Evolutionary conservation across 306 rosid genomes (phyloP).

Genomic region (Citrullus colocynthis): DNA sequence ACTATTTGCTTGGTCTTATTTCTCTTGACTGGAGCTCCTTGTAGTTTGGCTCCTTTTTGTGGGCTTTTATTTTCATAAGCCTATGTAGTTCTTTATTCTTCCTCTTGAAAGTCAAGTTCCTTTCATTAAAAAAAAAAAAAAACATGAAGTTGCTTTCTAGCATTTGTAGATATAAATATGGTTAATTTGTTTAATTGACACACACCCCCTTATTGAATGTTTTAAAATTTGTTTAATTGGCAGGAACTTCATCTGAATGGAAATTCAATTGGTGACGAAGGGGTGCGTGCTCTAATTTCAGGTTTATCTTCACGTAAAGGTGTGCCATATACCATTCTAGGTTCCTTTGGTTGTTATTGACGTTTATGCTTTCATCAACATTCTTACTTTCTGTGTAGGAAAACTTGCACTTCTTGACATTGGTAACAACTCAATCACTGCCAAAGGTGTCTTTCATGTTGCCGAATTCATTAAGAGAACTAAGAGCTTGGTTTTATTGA

Average conservation of each 20-base stretch:
- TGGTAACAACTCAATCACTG: constrained; percentile 78
- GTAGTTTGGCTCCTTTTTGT: too few relatives aligned
- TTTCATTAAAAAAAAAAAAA: too few relatives aligned
- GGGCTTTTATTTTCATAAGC: too few relatives aligned
- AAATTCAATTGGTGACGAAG: constrained; percentile 94
- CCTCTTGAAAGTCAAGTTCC: too few relatives aligned
- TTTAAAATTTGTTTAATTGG: background rate
- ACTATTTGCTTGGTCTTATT: too few relatives aligned
- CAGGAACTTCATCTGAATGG: constrained; percentile 96
- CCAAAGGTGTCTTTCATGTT: constrained; percentile 71
- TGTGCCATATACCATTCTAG: constrained; percentile 15
- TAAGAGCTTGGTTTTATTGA: constrained; percentile 63
- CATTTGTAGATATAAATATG: background rate
- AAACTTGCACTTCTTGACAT: constrained; percentile 68
- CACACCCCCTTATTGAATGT: background rate
- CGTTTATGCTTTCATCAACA: background rate
- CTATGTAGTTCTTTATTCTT: too few relatives aligned
- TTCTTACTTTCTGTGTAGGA: constrained; percentile 38
- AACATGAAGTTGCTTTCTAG: background rate
- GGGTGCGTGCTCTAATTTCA: constrained; percentile 61
- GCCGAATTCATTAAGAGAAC: constrained; percentile 66
- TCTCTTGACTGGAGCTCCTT: too few relatives aligned
- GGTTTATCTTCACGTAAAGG: constrained; percentile 73
- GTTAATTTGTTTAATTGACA: background rate
- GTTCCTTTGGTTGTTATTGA: constrained; percentile 10